phyloP scores from a whole-genome alignment of 495 filamentous ascomycete species.

The Hypoxylon cercidicola region DNA sequence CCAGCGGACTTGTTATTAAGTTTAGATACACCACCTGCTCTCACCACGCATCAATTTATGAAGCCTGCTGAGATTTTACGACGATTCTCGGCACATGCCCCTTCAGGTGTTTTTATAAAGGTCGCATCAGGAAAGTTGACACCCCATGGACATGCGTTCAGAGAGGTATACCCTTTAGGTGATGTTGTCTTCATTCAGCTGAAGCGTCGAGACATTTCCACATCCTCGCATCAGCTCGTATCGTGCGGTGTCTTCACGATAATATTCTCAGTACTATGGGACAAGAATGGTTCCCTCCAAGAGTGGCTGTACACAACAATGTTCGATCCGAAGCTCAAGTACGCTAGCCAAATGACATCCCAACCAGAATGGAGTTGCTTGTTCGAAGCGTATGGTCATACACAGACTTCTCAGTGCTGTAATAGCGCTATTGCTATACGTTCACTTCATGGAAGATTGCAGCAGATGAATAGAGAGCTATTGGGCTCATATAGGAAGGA shows the following conservation, averaged over 20 bases:
- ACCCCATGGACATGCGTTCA: not conserved
- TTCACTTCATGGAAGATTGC: conserved; percentile 13
- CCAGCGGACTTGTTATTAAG: conserved; percentile 8
- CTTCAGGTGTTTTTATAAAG: not conserved
- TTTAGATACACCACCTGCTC: not conserved
- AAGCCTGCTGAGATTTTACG: no score
- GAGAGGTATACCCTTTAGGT: conserved; percentile 14
- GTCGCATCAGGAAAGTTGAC: conserved; percentile 12
- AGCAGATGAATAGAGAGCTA: not conserved
- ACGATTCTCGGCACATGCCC: no score
- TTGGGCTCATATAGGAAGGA: not conserved
- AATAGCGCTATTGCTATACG: conserved; percentile 2
- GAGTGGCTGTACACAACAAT: conserved; percentile 21
- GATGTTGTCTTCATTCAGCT: conserved; percentile 3
- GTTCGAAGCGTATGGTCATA: not conserved
- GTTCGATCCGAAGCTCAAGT: conserved; percentile 2
- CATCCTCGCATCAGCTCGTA: conserved; percentile 18
- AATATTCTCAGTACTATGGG: conserved; percentile 23
- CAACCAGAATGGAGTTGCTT: conserved; percentile 11
- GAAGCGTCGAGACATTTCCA: not conserved
- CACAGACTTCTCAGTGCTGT: not conserved
- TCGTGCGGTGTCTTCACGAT: conserved; percentile 6
- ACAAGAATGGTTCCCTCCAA: not conserved
- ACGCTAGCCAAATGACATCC: conserved; percentile 5
- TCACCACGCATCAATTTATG: no score